Base-by-base conservation (phyloP, 768 basidiomycete genomes). In the Pulveroboletus ravenelii region DNA sequence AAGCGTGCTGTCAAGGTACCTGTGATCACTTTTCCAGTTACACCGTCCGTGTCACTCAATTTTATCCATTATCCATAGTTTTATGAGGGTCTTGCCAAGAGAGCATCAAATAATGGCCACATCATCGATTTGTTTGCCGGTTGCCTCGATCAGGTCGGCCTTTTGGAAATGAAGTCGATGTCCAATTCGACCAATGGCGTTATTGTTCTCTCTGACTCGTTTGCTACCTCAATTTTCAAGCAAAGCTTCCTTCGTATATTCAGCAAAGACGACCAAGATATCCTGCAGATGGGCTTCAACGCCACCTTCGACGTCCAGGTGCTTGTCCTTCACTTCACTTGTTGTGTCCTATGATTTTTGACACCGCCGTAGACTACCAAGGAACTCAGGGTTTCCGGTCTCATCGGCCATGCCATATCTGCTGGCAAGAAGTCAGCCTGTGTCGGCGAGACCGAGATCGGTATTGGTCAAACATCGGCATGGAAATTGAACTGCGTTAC, bases 361-460 rank as follows among this genome's bases (percentile, higher is more conserved):
- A 20, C 35, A 47, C 15, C 15, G 23, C 39, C 18, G 23, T 59
- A 97, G 91, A 96, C 95, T 0, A 98, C 96, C 29, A 99, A 98
- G 75, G 96, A 99, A 65, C 80, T 99, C 55, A 97, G 94, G 67
- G 93, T 99, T 7, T 98, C 96, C 10, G 96, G 96, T 27, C 79
- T 99, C 41, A 99, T 98, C 58, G 94, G 94, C 3, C 95, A 98
- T 63, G 94, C 89, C 29, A 96, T 97, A 68, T 97, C 94, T 18
- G 90, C 92, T 14, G 94, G 89, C 57, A 99, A 98, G 73, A 97
- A 98, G 67, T 93, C 93, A 0, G 83, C 82, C 0, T 96, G 91
- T 62, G 96, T 99, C 15, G 96, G 95, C 53, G 96, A 99, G 74
- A 98, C 96, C 0, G 96, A 98, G 68, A 98, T 99, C 52, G 96